These are phyloP conservation scores for Solanum hybrid DNA, from an alignment of 305 asterid species.

Conservation along the genomic window DNA sequence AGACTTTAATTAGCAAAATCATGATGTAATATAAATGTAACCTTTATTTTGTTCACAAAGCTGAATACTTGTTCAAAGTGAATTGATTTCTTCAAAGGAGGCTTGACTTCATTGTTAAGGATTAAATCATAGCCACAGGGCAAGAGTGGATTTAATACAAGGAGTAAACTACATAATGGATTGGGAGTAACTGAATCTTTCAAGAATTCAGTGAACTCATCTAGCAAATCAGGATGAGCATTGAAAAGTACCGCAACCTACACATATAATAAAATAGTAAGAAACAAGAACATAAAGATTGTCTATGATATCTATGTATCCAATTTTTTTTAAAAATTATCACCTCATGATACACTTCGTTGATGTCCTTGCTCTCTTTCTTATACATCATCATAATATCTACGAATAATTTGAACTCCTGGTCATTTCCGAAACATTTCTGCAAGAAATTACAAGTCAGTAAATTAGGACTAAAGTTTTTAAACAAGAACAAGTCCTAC, in stretches of 20 bases:
- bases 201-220: not conserved
- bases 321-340: accelerated
- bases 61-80: not conserved
- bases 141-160: not conserved
- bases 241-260: not conserved
- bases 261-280: not conserved
- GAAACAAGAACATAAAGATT: not conserved
- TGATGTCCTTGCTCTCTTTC: not conserved
- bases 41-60: not conserved
- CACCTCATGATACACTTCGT: not conserved
- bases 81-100: not conserved
- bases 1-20: not conserved
- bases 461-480: not conserved
- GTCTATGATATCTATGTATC: not conserved
- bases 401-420: not conserved
- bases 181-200: not conserved
- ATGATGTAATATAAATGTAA: not conserved
- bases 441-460: not conserved
- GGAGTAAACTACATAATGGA: not conserved
- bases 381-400: not conserved
- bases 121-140: not conserved
- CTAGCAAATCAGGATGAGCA: not conserved
- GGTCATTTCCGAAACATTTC: not conserved
- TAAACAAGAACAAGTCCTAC: not conserved
- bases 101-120: not conserved